phyloP scores from a whole-genome alignment of 164 flowering plant genomes.

The Paratinospora sagittata region DNA sequence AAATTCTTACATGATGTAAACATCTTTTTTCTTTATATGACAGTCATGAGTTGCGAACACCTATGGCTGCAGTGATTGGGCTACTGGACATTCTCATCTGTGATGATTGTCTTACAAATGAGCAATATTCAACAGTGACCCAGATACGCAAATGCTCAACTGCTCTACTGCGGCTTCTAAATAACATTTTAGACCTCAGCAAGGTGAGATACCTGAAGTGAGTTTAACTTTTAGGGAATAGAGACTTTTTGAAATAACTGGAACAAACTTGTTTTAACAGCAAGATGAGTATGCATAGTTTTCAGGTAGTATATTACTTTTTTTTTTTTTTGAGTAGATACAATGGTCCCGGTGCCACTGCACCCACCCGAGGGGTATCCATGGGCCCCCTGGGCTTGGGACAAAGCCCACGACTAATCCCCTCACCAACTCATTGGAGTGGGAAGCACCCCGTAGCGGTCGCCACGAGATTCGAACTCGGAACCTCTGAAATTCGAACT shows the following conservation, averaged over 20 bases:
- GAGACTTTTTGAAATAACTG: background rate
- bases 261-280: background rate
- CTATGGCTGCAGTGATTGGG: constrained; percentile 99
- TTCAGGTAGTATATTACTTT: background rate
- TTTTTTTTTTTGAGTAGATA: no score
- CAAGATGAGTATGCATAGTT: background rate
- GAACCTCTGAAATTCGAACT: no score
- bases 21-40: constrained; percentile 12
- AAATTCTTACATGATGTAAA: constrained; percentile 1
- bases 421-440: no score
- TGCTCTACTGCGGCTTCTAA: constrained; percentile 87
- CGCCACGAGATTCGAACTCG: no score
- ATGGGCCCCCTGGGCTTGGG: no score
- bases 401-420: no score
- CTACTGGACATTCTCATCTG: constrained; percentile 86
- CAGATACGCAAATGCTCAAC: constrained; percentile 94
- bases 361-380: no score
- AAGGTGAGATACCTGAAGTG: constrained; percentile 52
- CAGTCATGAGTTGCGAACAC: constrained; percentile 97
- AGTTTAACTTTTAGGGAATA: background rate
- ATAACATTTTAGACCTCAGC: constrained; percentile 92
- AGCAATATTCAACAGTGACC: constrained; percentile 74
- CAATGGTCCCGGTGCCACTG: no score
- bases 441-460: no score
- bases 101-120: constrained; percentile 78